phyloP scores from a whole-genome alignment of 2,329 filamentous ascomycete species.

The Fusarium sp. region DNA sequence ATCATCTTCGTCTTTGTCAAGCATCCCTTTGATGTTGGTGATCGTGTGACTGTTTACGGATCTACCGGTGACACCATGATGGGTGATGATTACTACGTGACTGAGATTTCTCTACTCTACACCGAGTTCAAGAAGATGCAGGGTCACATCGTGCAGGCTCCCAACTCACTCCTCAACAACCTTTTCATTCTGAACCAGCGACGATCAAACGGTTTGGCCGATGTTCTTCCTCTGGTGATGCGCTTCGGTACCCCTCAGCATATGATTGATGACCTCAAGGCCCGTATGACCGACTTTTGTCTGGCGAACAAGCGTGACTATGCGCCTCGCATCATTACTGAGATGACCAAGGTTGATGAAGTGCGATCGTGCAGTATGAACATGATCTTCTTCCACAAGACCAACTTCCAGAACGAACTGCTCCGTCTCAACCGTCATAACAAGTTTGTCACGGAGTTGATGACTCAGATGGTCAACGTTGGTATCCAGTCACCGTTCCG shows the following conservation, averaged over 20 bases:
- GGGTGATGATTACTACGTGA: slow-evolving; percentile 96
- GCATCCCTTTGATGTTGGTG: slow-evolving; percentile 95
- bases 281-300: slow-evolving; percentile 85
- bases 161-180: slow-evolving; percentile 91
- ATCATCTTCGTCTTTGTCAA: slow-evolving; percentile 97
- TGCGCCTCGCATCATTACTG: slow-evolving; percentile 85
- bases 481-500: slow-evolving; percentile 82
- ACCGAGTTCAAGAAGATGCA: slow-evolving; percentile 99
- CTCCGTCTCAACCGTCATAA: slow-evolving; percentile 90
- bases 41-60: slow-evolving; percentile 90
- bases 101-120: slow-evolving; percentile 90
- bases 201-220: slow-evolving; percentile 86
- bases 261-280: slow-evolving; percentile 84
- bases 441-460: slow-evolving; percentile 92
- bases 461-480: slow-evolving; percentile 83
- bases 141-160: slow-evolving; percentile 93
- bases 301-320: slow-evolving; percentile 88
- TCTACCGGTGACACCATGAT: slow-evolving; percentile 81
- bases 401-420: slow-evolving; percentile 94
- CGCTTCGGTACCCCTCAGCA: slow-evolving; percentile 88
- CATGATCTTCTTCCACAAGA: slow-evolving; percentile 97
- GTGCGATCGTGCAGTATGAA: slow-evolving; percentile 89
- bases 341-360: slow-evolving; percentile 81
- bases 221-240: slow-evolving; percentile 84
- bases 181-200: slow-evolving; percentile 96